Base-by-base conservation (phyloP, 208 protist species). In the Leishmania aethiopica region DNA sequence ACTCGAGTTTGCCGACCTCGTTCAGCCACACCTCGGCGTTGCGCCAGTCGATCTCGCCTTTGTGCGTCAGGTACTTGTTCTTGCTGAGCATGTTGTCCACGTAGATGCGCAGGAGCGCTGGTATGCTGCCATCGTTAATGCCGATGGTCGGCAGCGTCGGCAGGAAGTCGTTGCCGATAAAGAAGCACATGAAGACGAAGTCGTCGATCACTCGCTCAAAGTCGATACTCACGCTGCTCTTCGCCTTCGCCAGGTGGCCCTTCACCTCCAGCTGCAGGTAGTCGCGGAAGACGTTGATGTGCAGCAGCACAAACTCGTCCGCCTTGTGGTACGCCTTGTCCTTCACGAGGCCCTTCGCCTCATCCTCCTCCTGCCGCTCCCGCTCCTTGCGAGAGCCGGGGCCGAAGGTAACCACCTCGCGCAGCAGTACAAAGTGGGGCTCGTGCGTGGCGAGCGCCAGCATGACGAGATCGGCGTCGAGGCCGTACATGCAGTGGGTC, bases 151-250 rank as follows among this genome's bases (percentile, higher is more conserved):
- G 98, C 60, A 99, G 88, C 42, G 96, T 89, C 8, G 99, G 99
- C 51, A 99, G 84, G 80, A 99, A 99, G 85, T 99, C 99, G 89
- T 99, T 99, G 11, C 99, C 99, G 76, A 99, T 92, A 72, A 99
- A 97, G 86, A 99, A 99, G 87, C 97, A 99, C 87, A 99, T 96
- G 45, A 99, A 94, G 1, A 99, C 94, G 87, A 99, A 99, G 86
- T 99, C 99, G 86, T 99, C 98, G 11, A 99, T 51, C 28, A 98
- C 84, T 45, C 96, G 92, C 87, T 99, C 98, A 32, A 99, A 89
- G 84, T 99, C 91, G 55, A 94, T 88, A 49, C 40, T 80, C 5
- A 76, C 69, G 55, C 42, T 17, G 82, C n/a, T 42, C 45, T 75
- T 60, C 55, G 53, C 57, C 79, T 79, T 57, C 13, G 35, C 53